Base-by-base conservation (phyloP, 805 yeast species). In the Lipomyces orientalis region DNA sequence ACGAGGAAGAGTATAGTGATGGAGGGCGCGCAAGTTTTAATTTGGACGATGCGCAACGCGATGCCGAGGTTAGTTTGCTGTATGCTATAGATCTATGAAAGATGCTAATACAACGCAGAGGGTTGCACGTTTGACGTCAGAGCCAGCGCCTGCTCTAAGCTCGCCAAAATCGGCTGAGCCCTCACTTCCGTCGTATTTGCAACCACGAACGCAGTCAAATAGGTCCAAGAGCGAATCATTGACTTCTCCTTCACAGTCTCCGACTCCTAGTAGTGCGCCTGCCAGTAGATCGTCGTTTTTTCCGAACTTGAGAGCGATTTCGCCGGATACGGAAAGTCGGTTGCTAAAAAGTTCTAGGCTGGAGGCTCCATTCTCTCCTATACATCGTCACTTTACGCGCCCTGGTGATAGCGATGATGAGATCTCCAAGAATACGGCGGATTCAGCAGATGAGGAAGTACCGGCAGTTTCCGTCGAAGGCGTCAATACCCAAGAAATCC, bases 151-250 rank as follows among this genome's bases (percentile, higher is more conserved):
- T 12, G 16, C 55, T 31, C 55, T 52, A 16, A 25, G 34, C 34
- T 52, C 55, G 9, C 55, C 55, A 8, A 52, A 52, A 14, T 25
- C 34, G 5, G 34, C 55, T 52, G 55, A n/a, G 34, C 8, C 34
- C n/a, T 10, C 34, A 16, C 55, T 52, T 52, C 55, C 55, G 33
- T 52, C 55, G 22, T 52, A n/a, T 31, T 52, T 52, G 55, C 55
- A 19, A 3, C 55, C 55, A 25, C 55, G 55, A 52, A 31, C 34
- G 16, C 55, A 52, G 9, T 34, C 10, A 16, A 52, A 19, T 16
- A 25, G 34, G 31, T 22, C 55, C 6, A 52, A 19, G 55, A 25
- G 19, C 34, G 55, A 25, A 25, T 12, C 55, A n/a, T 52, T 52
- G 22, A 52, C 34, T 25, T 52, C 55, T 3, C 55, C 55, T 3